A percentile compares a stretch with the other conserved stretches of the same genome.
phyloP scores from a whole-genome alignment of 371 early-diverging fungal species.

The Actinomortierella wolfii region DNA sequence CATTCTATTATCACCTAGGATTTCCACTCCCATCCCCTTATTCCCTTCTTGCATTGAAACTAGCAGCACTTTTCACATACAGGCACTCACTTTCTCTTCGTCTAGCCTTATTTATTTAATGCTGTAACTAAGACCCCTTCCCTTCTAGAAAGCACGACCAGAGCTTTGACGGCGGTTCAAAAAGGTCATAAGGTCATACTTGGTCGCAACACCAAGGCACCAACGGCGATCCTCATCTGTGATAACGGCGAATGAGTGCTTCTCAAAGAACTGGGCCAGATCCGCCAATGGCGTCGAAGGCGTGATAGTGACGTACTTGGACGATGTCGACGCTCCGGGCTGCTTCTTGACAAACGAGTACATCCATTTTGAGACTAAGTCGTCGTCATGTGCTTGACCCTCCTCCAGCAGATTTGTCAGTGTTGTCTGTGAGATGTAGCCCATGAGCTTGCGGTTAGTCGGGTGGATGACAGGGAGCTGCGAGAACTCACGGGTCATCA shows the following conservation, averaged over 20 bases:
- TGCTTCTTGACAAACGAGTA: conserved; percentile 54
- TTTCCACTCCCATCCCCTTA: no score
- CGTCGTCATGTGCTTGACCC: conserved; percentile 49
- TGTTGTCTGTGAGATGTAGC: conserved; percentile 74
- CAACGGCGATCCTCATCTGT: conserved; percentile 83
- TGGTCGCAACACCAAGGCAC: conserved; percentile 83
- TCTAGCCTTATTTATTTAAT: no score
- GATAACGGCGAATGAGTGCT: conserved; percentile 81
- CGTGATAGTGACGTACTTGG: conserved; percentile 73
- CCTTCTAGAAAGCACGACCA: conserved; percentile 28
- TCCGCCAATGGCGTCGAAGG: conserved; percentile 82
- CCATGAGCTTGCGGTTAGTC: conserved; percentile 70
- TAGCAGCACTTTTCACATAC: no score
- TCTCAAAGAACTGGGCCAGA: conserved; percentile 70
- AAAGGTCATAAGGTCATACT: conserved; percentile 77
- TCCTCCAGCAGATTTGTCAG: conserved; percentile 65
- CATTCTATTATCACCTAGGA: no score
- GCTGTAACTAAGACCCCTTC: no score
- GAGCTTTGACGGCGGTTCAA: conserved; percentile 51
- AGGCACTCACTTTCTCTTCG: no score
- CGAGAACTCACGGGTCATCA: conserved; percentile 84
- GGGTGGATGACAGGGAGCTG: conserved; percentile 82
- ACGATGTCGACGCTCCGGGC: conserved; percentile 37
- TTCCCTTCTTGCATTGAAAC: no score
- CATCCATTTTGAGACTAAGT: conserved; percentile 68